Conservation (phyloP, 768 basidiomycete genomes). For the Tricholoma terreum region DNA sequence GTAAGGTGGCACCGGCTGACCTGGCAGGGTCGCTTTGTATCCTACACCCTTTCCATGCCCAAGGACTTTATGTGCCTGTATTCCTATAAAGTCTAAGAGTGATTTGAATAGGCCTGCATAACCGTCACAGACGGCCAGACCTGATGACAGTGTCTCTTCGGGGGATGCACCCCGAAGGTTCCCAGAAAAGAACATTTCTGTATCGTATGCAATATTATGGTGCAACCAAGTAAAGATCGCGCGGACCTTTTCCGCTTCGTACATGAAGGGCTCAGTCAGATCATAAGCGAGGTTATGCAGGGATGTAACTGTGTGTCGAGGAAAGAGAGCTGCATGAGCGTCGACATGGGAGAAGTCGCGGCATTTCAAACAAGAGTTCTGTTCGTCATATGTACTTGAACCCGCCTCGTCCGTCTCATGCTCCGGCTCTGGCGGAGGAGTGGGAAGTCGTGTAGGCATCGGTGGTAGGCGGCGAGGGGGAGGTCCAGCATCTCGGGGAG, state of each 20-base stretch:
- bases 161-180: constrained; percentile 35
- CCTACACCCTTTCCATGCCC: constrained; percentile 49
- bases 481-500: constrained; percentile 3
- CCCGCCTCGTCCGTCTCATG: constrained; percentile 7
- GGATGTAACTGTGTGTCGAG: constrained; percentile 36
- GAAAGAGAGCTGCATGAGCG: constrained; percentile 41
- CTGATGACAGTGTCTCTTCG: constrained; percentile 37
- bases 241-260: constrained; percentile 44
- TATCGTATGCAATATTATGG: constrained; percentile 45
- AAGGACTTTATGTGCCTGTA: constrained; percentile 38
- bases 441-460: constrained; percentile 27
- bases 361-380: constrained; percentile 38
- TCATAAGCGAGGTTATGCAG: constrained; percentile 37
- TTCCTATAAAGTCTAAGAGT: constrained; percentile 36
- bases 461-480: constrained; percentile 29
- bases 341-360: constrained; percentile 42
- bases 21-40: constrained; percentile 30
- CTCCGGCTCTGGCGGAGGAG: constrained; percentile 28
- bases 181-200: constrained; percentile 41
- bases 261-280: constrained; percentile 39
- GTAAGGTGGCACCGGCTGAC: constrained; percentile 33
- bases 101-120: constrained; percentile 43
- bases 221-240: constrained; percentile 48
- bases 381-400: background rate
- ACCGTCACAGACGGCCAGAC: constrained; percentile 49